phyloP scores from a whole-genome alignment of 306 rosid genomes.

The Pachyrhizus erosus region DNA sequence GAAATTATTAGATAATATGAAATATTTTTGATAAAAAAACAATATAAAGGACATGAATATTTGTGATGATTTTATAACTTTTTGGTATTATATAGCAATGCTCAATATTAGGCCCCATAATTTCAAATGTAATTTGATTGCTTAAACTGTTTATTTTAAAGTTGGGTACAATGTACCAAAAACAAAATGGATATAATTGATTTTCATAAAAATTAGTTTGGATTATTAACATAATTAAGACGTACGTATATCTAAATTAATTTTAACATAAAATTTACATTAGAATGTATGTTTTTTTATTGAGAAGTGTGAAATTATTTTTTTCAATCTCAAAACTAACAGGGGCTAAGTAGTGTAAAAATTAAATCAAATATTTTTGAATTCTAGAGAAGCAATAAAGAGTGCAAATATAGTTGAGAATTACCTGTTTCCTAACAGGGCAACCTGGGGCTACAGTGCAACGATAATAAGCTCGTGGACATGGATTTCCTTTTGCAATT shows the following conservation, averaged over 20 bases:
- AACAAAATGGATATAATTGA: not conserved
- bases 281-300: not conserved
- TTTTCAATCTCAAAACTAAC: not conserved
- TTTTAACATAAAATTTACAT: not conserved
- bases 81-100: not conserved
- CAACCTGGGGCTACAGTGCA: constrained; percentile 91
- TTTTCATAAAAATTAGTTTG: not conserved
- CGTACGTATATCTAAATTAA: not conserved
- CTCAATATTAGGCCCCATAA: not conserved
- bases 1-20: not conserved
- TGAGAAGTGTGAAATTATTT: not conserved
- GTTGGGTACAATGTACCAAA: not conserved
- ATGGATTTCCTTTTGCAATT: constrained; percentile 92
- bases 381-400: not conserved
- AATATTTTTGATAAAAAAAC: not conserved
- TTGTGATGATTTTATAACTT: not conserved
- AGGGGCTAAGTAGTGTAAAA: not conserved
- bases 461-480: constrained; percentile 96
- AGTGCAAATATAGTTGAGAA: not conserved
- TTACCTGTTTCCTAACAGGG: constrained; percentile 92
- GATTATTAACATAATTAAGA: not conserved
- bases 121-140: not conserved
- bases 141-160: not conserved
- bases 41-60: not conserved
- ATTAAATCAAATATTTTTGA: not conserved